Conservation (phyloP, 306 rosid genomes). For the Herpetospermum pedunculosum region DNA sequence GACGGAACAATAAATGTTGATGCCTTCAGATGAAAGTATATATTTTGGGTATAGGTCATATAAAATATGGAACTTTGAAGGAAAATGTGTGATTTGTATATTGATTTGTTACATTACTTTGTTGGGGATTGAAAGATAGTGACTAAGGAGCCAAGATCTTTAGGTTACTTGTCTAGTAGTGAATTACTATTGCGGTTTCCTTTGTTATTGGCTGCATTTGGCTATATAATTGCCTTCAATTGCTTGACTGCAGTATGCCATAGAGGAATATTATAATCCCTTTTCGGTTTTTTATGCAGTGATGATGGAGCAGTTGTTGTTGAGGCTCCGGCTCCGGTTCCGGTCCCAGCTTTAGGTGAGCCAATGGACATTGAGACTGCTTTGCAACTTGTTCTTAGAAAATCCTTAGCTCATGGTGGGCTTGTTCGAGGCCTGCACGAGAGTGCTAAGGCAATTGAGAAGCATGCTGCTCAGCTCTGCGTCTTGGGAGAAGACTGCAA, state of each 20-base stretch:
- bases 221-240: background rate
- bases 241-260: background rate
- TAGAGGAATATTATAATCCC: background rate
- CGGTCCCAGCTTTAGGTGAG: conserved; percentile 32
- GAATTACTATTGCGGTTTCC: background rate
- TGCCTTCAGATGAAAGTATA: background rate
- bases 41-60: background rate
- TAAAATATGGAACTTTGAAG: background rate
- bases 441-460: conserved; percentile 71
- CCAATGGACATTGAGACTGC: conserved; percentile 41
- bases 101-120: background rate
- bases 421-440: conserved; percentile 78
- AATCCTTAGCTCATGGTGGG: conserved; percentile 75
- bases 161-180: background rate
- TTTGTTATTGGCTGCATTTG: background rate
- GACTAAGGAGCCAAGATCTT: background rate
- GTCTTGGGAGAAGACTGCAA: conserved; percentile 84
- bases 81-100: background rate
- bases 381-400: conserved; percentile 72
- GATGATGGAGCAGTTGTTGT: conserved; percentile 25
- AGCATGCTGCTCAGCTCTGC: conserved; percentile 68
- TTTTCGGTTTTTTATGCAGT: conserved; percentile 11
- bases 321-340: conserved; percentile 24
- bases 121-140: background rate
- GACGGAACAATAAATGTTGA: background rate